Evolutionary conservation across 768 basidiomycete species (phyloP).

Genomic region (Leucocoprinus birnbaumii): DNA sequence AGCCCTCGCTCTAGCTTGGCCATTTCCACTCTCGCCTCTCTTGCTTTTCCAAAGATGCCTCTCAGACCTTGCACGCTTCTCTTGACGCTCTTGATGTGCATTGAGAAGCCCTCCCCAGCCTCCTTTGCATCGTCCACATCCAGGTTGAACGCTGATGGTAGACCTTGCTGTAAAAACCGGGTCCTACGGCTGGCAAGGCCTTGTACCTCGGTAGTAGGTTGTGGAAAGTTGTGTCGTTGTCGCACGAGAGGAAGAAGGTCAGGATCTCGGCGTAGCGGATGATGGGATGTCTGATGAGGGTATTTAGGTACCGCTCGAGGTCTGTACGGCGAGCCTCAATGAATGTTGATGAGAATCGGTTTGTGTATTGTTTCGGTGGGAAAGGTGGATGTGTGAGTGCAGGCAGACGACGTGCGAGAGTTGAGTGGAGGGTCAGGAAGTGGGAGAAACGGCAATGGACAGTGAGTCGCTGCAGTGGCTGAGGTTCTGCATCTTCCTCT

Average conservation of each 20-base stretch:
- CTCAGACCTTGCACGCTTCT: slow-evolving; percentile 66
- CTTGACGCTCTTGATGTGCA: slow-evolving; percentile 61
- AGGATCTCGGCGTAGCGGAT: slow-evolving; percentile 77
- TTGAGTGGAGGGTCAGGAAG: too few relatives aligned
- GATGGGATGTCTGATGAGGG: slow-evolving; percentile 72
- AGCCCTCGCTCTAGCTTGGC: slow-evolving; percentile 72
- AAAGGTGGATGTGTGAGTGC: slow-evolving; percentile 78
- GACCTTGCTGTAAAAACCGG: slow-evolving; percentile 70
- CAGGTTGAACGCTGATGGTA: slow-evolving; percentile 83
- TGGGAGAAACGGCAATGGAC: slow-evolving; percentile 85
- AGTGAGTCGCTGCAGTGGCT: slow-evolving; percentile 55
- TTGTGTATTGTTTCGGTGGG: slow-evolving; percentile 84
- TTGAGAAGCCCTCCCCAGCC: slow-evolving; percentile 57
- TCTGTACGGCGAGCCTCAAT: slow-evolving; percentile 81
- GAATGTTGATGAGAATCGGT: slow-evolving; percentile 77
- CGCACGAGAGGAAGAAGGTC: slow-evolving; percentile 76
- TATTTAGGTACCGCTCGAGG: slow-evolving; percentile 72
- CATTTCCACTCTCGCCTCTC: slow-evolving; percentile 75
- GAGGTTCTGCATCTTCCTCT: slow-evolving; percentile 2
- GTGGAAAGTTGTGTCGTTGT: too few relatives aligned
- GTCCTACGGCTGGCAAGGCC: slow-evolving; percentile 47
- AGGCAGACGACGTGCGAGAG: slow-evolving; percentile 64
- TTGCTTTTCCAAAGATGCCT: slow-evolving; percentile 54
- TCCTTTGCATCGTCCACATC: slow-evolving; percentile 70
- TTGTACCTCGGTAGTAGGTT: slow-evolving; percentile 60